A percentile compares a stretch with the other conserved stretches of the same genome.
Evolutionary conservation across 208 protist species (phyloP).

Genomic region (Crithidia expoeki): DNA sequence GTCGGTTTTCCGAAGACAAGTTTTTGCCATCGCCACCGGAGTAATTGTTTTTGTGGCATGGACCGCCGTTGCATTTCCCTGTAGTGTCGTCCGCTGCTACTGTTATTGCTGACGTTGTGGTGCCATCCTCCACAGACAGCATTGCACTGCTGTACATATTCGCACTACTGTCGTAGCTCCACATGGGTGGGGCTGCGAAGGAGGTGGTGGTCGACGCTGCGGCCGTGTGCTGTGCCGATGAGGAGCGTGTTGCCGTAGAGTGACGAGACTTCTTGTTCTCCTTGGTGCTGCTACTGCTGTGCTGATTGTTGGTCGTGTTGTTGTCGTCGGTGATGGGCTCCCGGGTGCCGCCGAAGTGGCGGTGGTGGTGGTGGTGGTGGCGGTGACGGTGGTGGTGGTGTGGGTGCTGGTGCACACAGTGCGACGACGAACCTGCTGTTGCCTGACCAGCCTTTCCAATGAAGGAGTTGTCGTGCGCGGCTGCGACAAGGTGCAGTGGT

Average conservation of each 20-base stretch:
- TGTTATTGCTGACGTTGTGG: neutral
- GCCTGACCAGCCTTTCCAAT: neutral
- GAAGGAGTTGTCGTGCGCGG: neutral
- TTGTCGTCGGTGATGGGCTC: neutral
- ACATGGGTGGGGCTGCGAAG: constrained; percentile 19
- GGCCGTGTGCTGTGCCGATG: constrained; percentile 14
- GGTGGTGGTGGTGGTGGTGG: constrained; percentile 9
- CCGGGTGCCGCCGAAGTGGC: neutral
- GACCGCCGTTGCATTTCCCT: neutral
- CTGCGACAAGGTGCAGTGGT: neutral
- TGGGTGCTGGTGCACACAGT: neutral
- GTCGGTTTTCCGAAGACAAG: constrained; percentile 10
- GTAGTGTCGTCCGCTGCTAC: neutral
- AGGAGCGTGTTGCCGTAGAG: neutral
- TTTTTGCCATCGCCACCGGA: constrained; percentile 10
- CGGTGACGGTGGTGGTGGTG: neutral
- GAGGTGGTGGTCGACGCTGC: constrained; percentile 9
- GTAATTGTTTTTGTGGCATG: constrained; percentile 1
- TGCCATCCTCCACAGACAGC: constrained; percentile 4
- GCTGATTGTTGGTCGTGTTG: too few relatives aligned
- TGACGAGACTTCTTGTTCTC: constrained; percentile 1
- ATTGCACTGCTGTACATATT: constrained; percentile 9
- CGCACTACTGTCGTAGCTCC: constrained; percentile 9
- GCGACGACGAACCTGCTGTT: constrained; percentile 1
- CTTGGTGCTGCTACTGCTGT: neutral